Base-by-base conservation (phyloP, 176 grass and related monocot species). In the Thalia dealbata region DNA sequence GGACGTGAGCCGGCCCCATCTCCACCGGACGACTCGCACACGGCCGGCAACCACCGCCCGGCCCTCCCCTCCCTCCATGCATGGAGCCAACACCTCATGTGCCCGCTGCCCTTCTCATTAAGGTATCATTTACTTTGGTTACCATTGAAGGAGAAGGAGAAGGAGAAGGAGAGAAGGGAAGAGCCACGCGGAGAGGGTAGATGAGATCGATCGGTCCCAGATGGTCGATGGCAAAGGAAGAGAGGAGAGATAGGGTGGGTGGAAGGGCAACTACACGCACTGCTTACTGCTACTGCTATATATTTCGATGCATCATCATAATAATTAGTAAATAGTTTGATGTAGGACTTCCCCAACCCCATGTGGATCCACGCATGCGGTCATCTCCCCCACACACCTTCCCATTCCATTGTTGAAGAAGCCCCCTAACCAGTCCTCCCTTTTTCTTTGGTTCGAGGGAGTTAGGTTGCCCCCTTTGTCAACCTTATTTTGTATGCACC, bases 351-450 rank as follows among this genome's bases (percentile, higher is more conserved):
- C 14, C 46, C 9, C n/a, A n/a, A 22, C 54, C 56, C 71, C 63
- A 74, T 78, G 55, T 45, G 69, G 66, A 79, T 75, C 44, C 77
- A 69, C 78, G 68, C 80, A 81, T n/a, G n/a, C n/a, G n/a, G 58
- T 79, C 79, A 59, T 69, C 74, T 72, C n/a, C 29, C 50, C 78
- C 61, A 9, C 60, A 52, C 55, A 30, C 68, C 38, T n/a, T 23
- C 12, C 61, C 48, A 16, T 64, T 14, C n/a, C 18, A 14, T 22
- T 3, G 18, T n/a, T 59, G 12, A 14, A 14, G n/a, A 38, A 46
- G 27, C 42, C 6, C 10, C 7, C 27, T 58, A 15, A 5, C 27
- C 46, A 3, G 21, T 42, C 43, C 26, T 29, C 64, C n/a, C 44
- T 35, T 27, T 50, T 61, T 22, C 41, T 61, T 62, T 50, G 28